phyloP scores from a whole-genome alignment of 2,329 filamentous ascomycete species.

The Drechslerella coelobrocha region DNA sequence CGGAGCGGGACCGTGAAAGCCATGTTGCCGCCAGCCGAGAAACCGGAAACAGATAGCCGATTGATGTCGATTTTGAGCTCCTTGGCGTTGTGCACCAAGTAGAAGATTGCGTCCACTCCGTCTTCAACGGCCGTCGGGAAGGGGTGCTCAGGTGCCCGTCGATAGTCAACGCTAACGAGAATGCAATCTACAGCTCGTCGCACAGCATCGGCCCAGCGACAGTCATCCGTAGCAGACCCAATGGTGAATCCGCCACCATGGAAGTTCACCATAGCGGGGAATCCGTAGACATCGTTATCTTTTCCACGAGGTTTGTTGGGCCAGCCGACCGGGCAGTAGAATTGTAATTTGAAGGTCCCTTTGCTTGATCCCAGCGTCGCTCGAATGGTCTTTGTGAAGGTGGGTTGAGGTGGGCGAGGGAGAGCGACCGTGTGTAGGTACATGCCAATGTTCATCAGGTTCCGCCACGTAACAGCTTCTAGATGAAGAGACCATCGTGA shows the following conservation, averaged over 20 bases:
- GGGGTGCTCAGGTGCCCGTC: slow-evolving; percentile 70
- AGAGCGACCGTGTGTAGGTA: slow-evolving; percentile 69
- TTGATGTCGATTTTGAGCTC: slow-evolving; percentile 67
- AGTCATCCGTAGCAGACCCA: slow-evolving; percentile 69
- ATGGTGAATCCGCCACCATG: slow-evolving; percentile 73
- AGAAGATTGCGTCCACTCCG: slow-evolving; percentile 69
- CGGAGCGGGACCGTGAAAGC: slow-evolving; percentile 58
- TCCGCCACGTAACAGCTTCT: slow-evolving; percentile 71
- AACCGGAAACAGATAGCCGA: slow-evolving; percentile 68
- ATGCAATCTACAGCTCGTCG: slow-evolving; percentile 64
- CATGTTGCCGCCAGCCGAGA: slow-evolving; percentile 67
- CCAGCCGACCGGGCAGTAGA: slow-evolving; percentile 65
- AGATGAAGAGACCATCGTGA: slow-evolving; percentile 68
- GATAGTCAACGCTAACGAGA: slow-evolving; percentile 71
- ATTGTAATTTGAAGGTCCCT: slow-evolving; percentile 65
- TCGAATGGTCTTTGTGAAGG: slow-evolving; percentile 66
- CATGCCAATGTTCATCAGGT: slow-evolving; percentile 74
- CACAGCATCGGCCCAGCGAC: slow-evolving; percentile 67
- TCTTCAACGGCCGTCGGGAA: slow-evolving; percentile 72
- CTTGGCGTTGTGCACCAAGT: slow-evolving; percentile 65
- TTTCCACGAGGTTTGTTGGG: slow-evolving; percentile 42
- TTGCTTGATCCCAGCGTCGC: slow-evolving; percentile 61
- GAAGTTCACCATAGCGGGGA: slow-evolving; percentile 69
- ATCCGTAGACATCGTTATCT: slow-evolving; percentile 52
- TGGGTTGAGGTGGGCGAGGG: slow-evolving; percentile 67